Conservation (phyloP, 208 protist species). For the Phytomonas sp. region DNA sequence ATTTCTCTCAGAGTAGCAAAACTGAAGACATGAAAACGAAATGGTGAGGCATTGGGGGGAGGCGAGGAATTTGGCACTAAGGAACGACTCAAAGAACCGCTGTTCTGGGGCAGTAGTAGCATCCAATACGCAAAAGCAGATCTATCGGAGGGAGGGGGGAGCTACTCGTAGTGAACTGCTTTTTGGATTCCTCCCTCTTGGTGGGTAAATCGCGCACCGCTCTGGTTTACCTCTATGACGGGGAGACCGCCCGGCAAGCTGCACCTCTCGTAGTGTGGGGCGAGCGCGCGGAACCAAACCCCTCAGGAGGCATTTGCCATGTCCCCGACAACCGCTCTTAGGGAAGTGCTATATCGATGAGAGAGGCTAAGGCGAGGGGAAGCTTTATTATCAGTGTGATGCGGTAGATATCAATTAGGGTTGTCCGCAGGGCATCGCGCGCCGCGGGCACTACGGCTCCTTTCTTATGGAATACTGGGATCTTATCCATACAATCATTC, state of each 20-base stretch:
- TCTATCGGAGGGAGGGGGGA: background rate
- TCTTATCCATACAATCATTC: constrained; percentile 69
- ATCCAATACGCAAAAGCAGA: background rate
- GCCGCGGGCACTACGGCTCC: constrained; percentile 85
- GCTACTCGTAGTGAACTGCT: background rate
- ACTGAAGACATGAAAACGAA: background rate
- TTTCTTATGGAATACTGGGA: constrained; percentile 91
- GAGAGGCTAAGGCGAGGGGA: background rate
- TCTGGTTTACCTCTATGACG: constrained; percentile 80
- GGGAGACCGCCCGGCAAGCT: constrained; percentile 50
- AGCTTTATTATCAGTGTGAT: constrained; percentile 50
- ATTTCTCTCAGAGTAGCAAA: background rate
- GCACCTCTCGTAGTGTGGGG: constrained; percentile 43
- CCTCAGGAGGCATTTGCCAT: background rate
- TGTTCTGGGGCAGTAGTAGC: background rate
- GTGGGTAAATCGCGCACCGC: constrained; percentile 77
- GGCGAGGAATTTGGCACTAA: background rate
- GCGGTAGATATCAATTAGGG: constrained; percentile 89
- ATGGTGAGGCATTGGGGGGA: background rate
- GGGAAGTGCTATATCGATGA: background rate
- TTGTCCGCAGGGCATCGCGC: constrained; percentile 91
- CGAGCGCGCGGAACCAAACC: constrained; percentile 20
- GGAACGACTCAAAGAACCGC: background rate
- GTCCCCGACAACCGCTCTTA: constrained; percentile 5
- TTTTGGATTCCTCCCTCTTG: constrained; percentile 4